These are phyloP conservation scores for Hirschioporus abietinus DNA, from an alignment of 768 basidiomycete genomes.

Conservation along the genomic window DNA sequence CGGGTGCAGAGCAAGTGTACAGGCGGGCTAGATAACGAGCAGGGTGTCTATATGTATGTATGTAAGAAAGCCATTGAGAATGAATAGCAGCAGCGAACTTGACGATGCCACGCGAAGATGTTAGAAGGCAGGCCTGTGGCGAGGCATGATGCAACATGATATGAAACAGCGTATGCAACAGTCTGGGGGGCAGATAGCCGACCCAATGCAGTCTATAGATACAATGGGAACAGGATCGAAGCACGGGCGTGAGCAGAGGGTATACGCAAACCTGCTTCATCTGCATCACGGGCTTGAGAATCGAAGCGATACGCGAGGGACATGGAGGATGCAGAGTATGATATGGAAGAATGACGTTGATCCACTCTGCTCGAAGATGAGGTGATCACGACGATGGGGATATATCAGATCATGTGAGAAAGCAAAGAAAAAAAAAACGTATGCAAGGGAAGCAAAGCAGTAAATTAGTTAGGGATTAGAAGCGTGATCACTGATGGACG, in stretches of 20 bases:
- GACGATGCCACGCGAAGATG: no score
- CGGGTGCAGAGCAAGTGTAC: background rate
- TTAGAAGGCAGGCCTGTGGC: background rate
- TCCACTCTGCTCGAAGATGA: no score
- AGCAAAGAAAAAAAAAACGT: no score
- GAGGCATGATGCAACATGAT: background rate
- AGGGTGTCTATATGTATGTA: background rate
- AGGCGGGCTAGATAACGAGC: background rate
- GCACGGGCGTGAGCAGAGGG: background rate
- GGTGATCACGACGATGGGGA: no score
- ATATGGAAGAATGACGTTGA: no score
- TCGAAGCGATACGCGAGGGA: no score
- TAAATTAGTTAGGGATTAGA: no score
- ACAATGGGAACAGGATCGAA: background rate
- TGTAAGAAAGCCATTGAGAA: background rate
- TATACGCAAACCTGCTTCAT: background rate
- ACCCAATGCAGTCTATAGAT: background rate
- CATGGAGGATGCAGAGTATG: no score
- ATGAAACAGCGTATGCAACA: background rate
- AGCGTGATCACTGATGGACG: no score
- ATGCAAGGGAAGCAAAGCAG: no score
- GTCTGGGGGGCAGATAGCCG: background rate
- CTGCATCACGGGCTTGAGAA: no score
- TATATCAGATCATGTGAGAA: no score
- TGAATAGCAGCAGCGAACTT: background rate